Conservation (phyloP, 1,284 basidiomycete genomes). For the Cryptococcus deneoformans region DNA sequence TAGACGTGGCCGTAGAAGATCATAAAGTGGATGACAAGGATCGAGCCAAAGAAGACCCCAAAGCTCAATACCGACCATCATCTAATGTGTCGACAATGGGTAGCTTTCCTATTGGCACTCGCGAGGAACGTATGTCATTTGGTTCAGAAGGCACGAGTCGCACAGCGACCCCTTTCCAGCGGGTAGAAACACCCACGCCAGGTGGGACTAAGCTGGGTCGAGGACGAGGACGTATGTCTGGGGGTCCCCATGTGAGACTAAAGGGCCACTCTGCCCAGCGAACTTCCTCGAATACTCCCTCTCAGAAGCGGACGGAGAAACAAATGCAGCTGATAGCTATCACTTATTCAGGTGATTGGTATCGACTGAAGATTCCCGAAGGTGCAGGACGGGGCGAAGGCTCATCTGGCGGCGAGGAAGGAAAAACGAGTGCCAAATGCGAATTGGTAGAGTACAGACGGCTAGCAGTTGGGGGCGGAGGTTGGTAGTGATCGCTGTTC, state of each 20-base stretch:
- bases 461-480: constrained; percentile 40
- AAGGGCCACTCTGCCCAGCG: neutral
- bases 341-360: constrained; percentile 91
- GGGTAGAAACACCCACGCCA: constrained; percentile 14
- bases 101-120: constrained; percentile 18
- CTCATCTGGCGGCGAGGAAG: constrained; percentile 3
- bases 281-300: neutral
- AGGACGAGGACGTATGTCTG: neutral
- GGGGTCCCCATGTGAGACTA: neutral
- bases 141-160: constrained; percentile 22
- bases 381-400: constrained; percentile 2
- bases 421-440: constrained; percentile 22
- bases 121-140: constrained; percentile 24
- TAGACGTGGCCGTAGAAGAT: constrained; percentile 42
- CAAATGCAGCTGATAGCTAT: constrained; percentile 78
- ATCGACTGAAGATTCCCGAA: constrained; percentile 71
- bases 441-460: constrained; percentile 45
- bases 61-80: neutral
- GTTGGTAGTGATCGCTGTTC: constrained; percentile 26
- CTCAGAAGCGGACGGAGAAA: constrained; percentile 14
- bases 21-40: neutral
- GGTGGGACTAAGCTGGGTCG: neutral
- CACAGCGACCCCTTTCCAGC: constrained; percentile 9
- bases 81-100: neutral
- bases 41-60: constrained; percentile 9